Conservation (phyloP, 2,329 filamentous ascomycete species). For the Ceratocystis harringtonii region DNA sequence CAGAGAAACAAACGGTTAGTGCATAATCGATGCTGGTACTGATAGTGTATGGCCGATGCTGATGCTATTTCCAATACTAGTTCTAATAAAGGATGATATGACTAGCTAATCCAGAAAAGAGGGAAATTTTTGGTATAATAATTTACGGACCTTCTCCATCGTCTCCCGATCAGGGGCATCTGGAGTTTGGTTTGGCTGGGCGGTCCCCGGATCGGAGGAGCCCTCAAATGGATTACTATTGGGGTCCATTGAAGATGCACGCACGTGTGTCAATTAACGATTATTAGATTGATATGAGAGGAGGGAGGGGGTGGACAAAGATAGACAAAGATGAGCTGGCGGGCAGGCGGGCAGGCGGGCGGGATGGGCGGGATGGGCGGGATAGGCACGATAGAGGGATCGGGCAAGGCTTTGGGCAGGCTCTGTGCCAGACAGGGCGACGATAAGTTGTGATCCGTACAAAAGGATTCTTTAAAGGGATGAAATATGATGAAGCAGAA, state of each 20-base stretch:
- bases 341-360: no score
- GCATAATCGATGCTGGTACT: background rate
- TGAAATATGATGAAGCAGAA: background rate
- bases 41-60: background rate
- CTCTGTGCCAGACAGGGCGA: background rate
- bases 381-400: background rate
- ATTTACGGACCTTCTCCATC: constrained; percentile 36
- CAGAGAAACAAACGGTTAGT: background rate
- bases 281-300: background rate
- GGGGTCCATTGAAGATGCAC: constrained; percentile 4
- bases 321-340: background rate
- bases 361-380: background rate
- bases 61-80: no score
- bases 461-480: background rate
- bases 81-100: no score
- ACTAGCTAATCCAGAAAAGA: no score
- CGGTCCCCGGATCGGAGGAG: constrained; percentile 1
- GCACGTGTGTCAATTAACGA: background rate
- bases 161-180: constrained; percentile 44
- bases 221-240: constrained; percentile 1
- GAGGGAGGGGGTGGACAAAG: background rate
- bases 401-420: background rate
- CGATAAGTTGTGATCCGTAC: background rate
- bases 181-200: constrained; percentile 19
- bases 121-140: background rate